phyloP scores from a whole-genome alignment of 169 alveolate genomes.

The Theileria annulata region DNA sequence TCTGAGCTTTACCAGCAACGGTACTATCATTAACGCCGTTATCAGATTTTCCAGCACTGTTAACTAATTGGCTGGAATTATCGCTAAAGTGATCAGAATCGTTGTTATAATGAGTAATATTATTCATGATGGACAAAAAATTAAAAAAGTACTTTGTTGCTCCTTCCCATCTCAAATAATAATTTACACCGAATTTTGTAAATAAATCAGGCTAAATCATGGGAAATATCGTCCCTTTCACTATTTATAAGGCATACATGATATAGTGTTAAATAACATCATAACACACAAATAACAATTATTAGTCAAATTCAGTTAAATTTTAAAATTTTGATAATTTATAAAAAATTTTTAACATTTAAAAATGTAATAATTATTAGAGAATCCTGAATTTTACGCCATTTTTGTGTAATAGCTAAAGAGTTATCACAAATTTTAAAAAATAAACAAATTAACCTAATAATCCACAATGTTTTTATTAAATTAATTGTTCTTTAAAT shows the following conservation, averaged over 20 bases:
- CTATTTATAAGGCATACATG: slow-evolving; percentile 1
- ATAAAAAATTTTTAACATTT: too few relatives aligned
- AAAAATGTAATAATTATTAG: background rate
- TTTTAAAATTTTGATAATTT: too few relatives aligned
- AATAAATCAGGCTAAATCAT: background rate
- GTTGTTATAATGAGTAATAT: background rate
- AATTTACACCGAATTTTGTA: background rate
- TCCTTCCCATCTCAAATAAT: background rate
- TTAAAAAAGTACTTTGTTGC: background rate
- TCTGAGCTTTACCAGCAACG: background rate
- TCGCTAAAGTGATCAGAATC: background rate
- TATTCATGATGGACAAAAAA: background rate
- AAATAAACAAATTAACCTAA: background rate
- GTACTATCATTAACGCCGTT: background rate
- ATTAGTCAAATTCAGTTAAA: too few relatives aligned
- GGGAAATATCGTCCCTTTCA: background rate
- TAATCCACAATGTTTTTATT: too few relatives aligned
- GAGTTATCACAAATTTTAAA: too few relatives aligned
- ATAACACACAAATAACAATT: background rate
- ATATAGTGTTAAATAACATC: slow-evolving; percentile 16
- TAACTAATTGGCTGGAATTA: background rate
- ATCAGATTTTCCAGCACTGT: background rate
- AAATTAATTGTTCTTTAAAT: background rate
- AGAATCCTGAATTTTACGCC: background rate
- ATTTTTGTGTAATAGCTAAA: background rate